A percentile compares a stretch with the other conserved stretches of the same genome.
Evolutionary conservation across 495 filamentous ascomycete species (phyloP).

Genomic region (Hypomontagnella submonticulosa): DNA sequence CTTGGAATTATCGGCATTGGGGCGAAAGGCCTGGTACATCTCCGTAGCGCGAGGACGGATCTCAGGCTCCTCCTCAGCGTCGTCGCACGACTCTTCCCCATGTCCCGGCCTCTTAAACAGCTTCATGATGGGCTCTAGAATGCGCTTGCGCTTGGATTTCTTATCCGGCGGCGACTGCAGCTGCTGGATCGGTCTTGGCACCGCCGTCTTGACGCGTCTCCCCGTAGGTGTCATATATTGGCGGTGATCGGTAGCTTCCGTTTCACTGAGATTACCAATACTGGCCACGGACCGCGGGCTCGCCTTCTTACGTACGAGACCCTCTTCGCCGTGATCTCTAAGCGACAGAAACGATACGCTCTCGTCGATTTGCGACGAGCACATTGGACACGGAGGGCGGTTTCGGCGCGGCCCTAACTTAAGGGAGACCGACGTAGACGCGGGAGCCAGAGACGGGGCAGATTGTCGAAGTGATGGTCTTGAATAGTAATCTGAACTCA

Average conservation of each 20-base stretch:
- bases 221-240: background rate
- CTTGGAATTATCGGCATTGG: background rate
- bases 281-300: constrained; percentile 21
- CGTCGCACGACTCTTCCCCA: no score
- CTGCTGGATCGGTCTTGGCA: background rate
- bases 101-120: background rate
- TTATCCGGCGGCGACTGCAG: constrained; percentile 8
- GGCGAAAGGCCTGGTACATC: constrained; percentile 19
- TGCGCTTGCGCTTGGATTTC: constrained; percentile 1
- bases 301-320: constrained; percentile 9
- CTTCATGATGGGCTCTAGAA: background rate
- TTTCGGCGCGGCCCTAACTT: no score
- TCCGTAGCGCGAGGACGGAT: constrained; percentile 28
- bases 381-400: constrained; percentile 23
- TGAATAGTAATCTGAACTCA: constrained; percentile 6
- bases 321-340: constrained; percentile 9
- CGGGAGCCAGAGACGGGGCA: background rate
- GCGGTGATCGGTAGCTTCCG: no score
- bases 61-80: background rate
- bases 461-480: background rate
- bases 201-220: background rate
- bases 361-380: constrained; percentile 19
- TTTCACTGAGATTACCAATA: background rate
- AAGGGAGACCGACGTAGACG: background rate
- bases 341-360: constrained; percentile 1